Evolutionary conservation across 176 grass and related monocot species (phyloP).

Genomic region (Oryza brachyantha): DNA sequence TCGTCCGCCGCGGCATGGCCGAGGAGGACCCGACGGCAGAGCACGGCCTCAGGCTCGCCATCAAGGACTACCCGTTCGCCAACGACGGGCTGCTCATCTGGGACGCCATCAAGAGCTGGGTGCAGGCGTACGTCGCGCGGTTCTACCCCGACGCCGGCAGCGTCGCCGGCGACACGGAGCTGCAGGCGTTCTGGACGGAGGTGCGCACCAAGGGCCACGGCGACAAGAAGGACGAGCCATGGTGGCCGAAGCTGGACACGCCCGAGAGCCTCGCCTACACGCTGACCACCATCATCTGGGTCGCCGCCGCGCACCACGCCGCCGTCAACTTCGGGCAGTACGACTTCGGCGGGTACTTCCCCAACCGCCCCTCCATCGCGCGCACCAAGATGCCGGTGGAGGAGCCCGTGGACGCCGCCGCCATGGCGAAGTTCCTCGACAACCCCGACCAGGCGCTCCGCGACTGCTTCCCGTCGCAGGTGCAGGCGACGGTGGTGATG

Average conservation of each 20-base stretch:
- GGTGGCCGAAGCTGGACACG: conserved; percentile 66
- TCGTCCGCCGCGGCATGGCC: conserved; percentile 76
- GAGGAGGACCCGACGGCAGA: conserved; percentile 54
- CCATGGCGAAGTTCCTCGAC: conserved; percentile 38
- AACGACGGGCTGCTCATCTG: conserved; percentile 77
- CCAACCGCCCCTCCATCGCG: conserved; percentile 67
- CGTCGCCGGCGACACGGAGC: conserved; percentile 51
- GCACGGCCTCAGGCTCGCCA: conserved; percentile 57
- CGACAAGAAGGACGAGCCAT: conserved; percentile 66
- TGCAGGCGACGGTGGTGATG: conserved; percentile 75
- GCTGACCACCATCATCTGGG: conserved; percentile 84
- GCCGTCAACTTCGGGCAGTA: conserved; percentile 95
- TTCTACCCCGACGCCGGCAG: conserved; percentile 45
- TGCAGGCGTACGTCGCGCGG: conserved; percentile 52
- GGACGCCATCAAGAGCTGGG: conserved; percentile 70
- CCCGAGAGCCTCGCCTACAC: conserved; percentile 39
- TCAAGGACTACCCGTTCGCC: conserved; percentile 90
- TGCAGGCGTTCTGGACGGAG: conserved; percentile 76
- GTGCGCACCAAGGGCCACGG: conserved; percentile 58
- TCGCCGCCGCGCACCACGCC: conserved; percentile 79
- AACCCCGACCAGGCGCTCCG: conserved; percentile 58
- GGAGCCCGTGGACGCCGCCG: conserved; percentile 39
- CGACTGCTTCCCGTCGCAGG: conserved; percentile 54
- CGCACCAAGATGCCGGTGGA: conserved; percentile 75
- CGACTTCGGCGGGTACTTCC: conserved; percentile 68